Base-by-base conservation (phyloP, 2,329 filamentous ascomycete genomes). In the Periconia digitata region DNA sequence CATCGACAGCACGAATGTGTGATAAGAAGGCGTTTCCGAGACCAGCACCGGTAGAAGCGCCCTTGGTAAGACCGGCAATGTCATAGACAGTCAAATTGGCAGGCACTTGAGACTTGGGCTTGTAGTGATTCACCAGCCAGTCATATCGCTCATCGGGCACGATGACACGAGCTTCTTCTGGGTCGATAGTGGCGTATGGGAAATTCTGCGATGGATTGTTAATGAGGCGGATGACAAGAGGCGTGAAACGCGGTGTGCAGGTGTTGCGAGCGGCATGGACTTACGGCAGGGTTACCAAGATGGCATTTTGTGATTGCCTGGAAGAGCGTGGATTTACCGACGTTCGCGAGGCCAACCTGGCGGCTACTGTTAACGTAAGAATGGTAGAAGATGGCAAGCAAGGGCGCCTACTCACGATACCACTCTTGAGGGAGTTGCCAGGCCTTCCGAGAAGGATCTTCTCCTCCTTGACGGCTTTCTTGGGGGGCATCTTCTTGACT, bases 261-360 rank as follows among this genome's bases (percentile, higher is more conserved):
- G 49, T 51, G n/a, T 13, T 32, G 27, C 12, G 10, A 32, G 10
- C 5, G 27, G 27, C n/a, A 10, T 32, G 27, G 46, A 81, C 85
- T 75, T 81, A 90, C 86, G 79, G 94, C 94, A 66, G 95, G 95
- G 80, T 97, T 99, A 78, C 95, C 94, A 68, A 99, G 86, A 59
- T 85, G 85, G 76, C 88, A 96, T 82, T 96, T 97, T 72, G 94
- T 99, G 77, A 99, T 96, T 72, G 94, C 91, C 81, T 99, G 95
- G 85, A 99, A 99, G 67, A 99, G 85, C 27, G 95, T 99, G 60
- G 94, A 99, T 81, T 99, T 99, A 76, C 94, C 94, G 65, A 99
- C 95, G 76, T 99, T 99, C 75, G 94, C 94, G 69, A 99, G 86
- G 78, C 94, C 94, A 76, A 99, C 91, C 91, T 96, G 73, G 54